These are phyloP conservation scores for Suzukiozyma palmioleophila DNA, from an alignment of 1,139 yeast genomes.

Conservation along the genomic window DNA sequence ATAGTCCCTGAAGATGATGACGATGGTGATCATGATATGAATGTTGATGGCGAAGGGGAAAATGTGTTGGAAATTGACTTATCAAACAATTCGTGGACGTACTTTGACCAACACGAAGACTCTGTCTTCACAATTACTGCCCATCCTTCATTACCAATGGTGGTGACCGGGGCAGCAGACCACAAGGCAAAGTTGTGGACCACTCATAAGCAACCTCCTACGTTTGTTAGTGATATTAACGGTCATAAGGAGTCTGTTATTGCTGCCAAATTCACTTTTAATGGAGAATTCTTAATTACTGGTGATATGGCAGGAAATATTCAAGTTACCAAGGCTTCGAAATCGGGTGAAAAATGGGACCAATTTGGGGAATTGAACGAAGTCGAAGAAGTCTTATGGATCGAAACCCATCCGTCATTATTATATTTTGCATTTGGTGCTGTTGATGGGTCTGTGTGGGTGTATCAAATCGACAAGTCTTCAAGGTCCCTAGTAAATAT, in stretches of 20 bases:
- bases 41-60: slow-evolving; percentile 25
- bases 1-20: slow-evolving; percentile 40
- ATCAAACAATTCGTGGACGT: slow-evolving; percentile 83
- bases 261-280: slow-evolving; percentile 75
- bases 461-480: slow-evolving; percentile 64
- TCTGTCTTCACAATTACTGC: slow-evolving; percentile 73
- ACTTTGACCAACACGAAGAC: slow-evolving; percentile 85
- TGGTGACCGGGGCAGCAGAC: slow-evolving; percentile 89
- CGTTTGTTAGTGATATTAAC: slow-evolving; percentile 64
- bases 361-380: slow-evolving; percentile 70
- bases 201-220: slow-evolving; percentile 78
- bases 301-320: slow-evolving; percentile 94
- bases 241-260: slow-evolving; percentile 89
- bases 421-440: slow-evolving; percentile 93
- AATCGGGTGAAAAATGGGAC: slow-evolving; percentile 81
- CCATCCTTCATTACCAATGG: slow-evolving; percentile 77
- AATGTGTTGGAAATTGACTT: slow-evolving; percentile 52
- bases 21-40: slow-evolving; percentile 12
- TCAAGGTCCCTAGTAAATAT: slow-evolving; percentile 58
- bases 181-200: slow-evolving; percentile 90
- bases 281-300: slow-evolving; percentile 76
- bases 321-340: slow-evolving; percentile 64
- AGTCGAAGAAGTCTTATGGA: slow-evolving; percentile 77
- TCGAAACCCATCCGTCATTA: slow-evolving; percentile 66
- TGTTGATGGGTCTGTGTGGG: slow-evolving; percentile 92